Conservation (phyloP, 2,329 filamentous ascomycete genomes). For the Fusarium falciforme region DNA sequence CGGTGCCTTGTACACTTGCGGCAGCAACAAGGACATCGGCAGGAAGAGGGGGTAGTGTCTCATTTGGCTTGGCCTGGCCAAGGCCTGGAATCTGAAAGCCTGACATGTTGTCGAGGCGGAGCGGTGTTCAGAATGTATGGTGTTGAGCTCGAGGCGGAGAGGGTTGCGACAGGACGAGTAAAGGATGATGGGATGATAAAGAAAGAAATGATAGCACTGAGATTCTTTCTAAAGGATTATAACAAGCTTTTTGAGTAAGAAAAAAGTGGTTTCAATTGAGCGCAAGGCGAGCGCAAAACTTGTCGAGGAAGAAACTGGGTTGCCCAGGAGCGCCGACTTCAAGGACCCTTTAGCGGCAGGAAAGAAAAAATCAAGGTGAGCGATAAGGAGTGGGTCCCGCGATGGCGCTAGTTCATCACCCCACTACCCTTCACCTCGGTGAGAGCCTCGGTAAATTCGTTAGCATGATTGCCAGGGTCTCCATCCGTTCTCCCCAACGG, state of each 20-base stretch:
- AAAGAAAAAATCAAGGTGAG: slow-evolving; percentile 50
- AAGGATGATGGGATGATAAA: neutral
- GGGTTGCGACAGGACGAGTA: neutral
- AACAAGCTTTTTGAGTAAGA: neutral
- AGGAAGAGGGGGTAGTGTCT: slow-evolving; percentile 53
- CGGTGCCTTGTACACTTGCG: slow-evolving; percentile 41
- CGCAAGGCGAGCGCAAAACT: slow-evolving; percentile 23
- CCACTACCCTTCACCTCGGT: slow-evolving; percentile 38
- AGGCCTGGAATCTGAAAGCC: slow-evolving; percentile 58
- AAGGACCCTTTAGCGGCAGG: slow-evolving; percentile 25
- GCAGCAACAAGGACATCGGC: slow-evolving; percentile 48
- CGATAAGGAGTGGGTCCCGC: slow-evolving; percentile 34
- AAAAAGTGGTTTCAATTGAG: neutral
- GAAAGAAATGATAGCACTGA: neutral
- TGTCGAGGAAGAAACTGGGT: slow-evolving; percentile 12
- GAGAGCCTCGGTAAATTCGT: slow-evolving; percentile 21
- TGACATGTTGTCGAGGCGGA: slow-evolving; percentile 46
- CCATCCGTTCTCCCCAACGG: slow-evolving; percentile 37
- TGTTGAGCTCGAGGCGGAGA: neutral
- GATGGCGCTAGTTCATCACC: slow-evolving; percentile 27
- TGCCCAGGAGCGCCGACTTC: neutral
- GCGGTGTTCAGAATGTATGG: neutral
- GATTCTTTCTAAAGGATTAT: neutral
- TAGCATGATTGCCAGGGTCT: slow-evolving; percentile 14
- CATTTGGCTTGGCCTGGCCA: slow-evolving; percentile 57